A percentile compares a stretch with the other conserved stretches of the same genome.
phyloP scores from a whole-genome alignment of 352 stramenopile genomes.

The Peronospora belbahrii region DNA sequence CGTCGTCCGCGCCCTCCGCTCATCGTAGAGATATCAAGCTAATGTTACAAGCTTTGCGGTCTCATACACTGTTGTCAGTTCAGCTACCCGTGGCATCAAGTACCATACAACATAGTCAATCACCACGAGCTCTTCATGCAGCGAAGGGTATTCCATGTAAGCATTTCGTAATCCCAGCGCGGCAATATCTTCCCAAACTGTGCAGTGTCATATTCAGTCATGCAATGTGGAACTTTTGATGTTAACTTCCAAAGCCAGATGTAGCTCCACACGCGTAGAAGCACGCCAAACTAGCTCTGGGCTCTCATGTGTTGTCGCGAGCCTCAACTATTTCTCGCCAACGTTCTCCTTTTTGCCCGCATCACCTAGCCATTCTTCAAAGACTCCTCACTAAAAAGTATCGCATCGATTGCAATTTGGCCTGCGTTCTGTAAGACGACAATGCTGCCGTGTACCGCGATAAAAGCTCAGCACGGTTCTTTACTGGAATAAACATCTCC shows the following conservation, averaged over 20 bases:
- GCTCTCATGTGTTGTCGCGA: constrained; percentile 46
- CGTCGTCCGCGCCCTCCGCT: too few species aligned
- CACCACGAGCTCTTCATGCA: constrained; percentile 66
- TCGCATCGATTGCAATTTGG: constrained; percentile 27
- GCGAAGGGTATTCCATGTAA: constrained; percentile 69
- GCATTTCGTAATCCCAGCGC: constrained; percentile 74
- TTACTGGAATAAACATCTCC: constrained; percentile 65
- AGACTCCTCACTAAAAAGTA: constrained; percentile 32
- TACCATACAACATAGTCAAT: constrained; percentile 77
- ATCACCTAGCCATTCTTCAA: constrained; percentile 60
- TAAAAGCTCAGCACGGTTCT: constrained; percentile 44
- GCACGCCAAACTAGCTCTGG: constrained; percentile 67
- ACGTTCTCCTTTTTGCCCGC: constrained; percentile 60
- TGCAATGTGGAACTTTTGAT: constrained; percentile 34
- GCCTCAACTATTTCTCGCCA: constrained; percentile 66
- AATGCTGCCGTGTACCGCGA: constrained; percentile 49
- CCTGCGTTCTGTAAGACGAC: constrained; percentile 22
- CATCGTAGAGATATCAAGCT: constrained; percentile 74
- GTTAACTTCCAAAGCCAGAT: constrained; percentile 41
- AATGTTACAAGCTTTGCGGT: constrained; percentile 63
- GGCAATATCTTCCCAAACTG: constrained; percentile 20
- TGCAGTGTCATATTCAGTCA: constrained; percentile 6
- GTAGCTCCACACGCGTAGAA: constrained; percentile 59
- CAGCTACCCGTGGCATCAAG: constrained; percentile 57
- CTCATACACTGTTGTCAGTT: constrained; percentile 62